Percentiles rank a stretch among this genome's conserved stretches.
Evolutionary conservation across 129 eudicot species (phyloP).

Genomic region (Gnaphalium uliginosum): DNA sequence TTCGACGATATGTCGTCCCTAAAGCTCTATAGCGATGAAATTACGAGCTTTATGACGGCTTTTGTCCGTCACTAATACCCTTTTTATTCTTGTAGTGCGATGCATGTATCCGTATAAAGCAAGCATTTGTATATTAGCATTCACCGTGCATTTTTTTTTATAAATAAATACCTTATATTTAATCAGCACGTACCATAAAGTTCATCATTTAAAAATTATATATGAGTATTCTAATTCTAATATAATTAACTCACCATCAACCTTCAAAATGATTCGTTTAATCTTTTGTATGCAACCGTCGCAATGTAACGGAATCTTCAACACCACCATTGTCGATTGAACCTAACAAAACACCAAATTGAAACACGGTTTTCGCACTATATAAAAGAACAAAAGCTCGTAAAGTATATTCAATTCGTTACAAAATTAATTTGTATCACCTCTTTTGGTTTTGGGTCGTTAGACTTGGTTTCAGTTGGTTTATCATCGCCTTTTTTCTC

Average conservation of each 20-base stretch:
- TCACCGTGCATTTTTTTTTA: no score
- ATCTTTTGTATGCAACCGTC: slow-evolving; percentile 86
- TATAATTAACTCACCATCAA: slow-evolving; percentile 70
- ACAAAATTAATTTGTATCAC: slow-evolving; percentile 28
- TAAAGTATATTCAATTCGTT: not conserved
- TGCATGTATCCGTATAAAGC: not conserved
- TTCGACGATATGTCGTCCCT: no score
- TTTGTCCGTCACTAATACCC: no score
- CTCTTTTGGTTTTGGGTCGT: slow-evolving; percentile 67
- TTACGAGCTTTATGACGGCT: no score
- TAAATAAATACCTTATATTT: not conserved
- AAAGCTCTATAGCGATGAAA: no score
- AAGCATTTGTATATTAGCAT: not conserved
- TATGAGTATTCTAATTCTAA: not conserved
- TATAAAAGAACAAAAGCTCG: not conserved
- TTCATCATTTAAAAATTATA: not conserved
- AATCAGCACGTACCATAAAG: not conserved
- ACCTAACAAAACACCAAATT: slow-evolving; percentile 40
- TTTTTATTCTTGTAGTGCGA: no score
- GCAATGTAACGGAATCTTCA: slow-evolving; percentile 81
- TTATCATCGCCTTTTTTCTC: slow-evolving; percentile 54
- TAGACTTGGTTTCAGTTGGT: slow-evolving; percentile 41
- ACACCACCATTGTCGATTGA: slow-evolving; percentile 57
- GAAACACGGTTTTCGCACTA: not conserved
- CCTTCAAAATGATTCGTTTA: slow-evolving; percentile 58